Evolutionary conservation across 768 basidiomycete species (phyloP).

Genomic region (Arthromyces matolae): DNA sequence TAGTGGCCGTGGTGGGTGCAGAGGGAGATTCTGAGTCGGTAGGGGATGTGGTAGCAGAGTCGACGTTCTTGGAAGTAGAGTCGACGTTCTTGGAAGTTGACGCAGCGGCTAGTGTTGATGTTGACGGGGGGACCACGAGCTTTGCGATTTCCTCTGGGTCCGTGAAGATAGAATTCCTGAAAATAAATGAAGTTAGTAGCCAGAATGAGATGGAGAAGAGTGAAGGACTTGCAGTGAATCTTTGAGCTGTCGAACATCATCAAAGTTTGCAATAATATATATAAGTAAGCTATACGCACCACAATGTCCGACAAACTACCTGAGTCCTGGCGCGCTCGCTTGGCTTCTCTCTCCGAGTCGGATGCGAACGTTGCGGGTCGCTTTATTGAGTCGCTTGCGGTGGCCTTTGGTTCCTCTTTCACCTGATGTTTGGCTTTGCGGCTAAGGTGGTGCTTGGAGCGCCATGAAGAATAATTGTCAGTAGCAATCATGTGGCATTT

Average conservation of each 20-base stretch:
- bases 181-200: not conserved
- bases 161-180: not conserved
- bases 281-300: not conserved
- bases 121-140: too few species aligned
- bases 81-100: too few species aligned
- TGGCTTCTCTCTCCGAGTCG: not conserved
- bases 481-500: slow-evolving; percentile 6
- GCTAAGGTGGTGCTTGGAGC: not conserved
- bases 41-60: not conserved
- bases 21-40: not conserved
- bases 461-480: slow-evolving; percentile 6
- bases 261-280: not conserved
- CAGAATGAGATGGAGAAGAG: not conserved
- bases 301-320: not conserved
- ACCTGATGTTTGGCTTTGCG: not conserved
- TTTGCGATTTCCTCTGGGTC: not conserved
- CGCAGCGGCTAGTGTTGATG: too few species aligned
- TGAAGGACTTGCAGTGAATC: not conserved
- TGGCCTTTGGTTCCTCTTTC: not conserved
- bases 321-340: not conserved
- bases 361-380: not conserved
- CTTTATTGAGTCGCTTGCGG: not conserved
- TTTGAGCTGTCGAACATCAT: not conserved
- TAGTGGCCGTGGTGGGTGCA: not conserved
- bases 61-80: not conserved